Evolutionary conservation across 768 basidiomycete genomes (phyloP).

Genomic region (Postia placenta): DNA sequence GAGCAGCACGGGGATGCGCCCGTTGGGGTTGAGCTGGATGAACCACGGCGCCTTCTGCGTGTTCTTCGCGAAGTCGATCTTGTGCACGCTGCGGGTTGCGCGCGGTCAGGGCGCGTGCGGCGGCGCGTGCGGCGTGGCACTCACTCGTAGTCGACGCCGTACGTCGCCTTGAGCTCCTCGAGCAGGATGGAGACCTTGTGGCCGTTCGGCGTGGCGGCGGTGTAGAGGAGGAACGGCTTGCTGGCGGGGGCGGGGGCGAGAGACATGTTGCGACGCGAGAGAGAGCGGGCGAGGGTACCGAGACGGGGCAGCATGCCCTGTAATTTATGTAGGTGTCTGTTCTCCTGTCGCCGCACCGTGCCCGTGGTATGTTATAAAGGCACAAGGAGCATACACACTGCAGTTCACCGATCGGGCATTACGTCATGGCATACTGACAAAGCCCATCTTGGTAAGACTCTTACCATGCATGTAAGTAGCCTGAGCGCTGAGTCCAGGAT

Average conservation of each 20-base stretch:
- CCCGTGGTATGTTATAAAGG: too few relatives aligned
- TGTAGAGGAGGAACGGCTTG: slow-evolving; percentile 19
- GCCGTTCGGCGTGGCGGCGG: slow-evolving; percentile 47
- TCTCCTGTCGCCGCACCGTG: too few relatives aligned
- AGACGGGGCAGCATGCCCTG: slow-evolving; percentile 3
- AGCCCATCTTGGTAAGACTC: too few relatives aligned
- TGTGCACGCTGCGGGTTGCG: slow-evolving; percentile 36
- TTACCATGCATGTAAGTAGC: too few relatives aligned
- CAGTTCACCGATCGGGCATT: too few relatives aligned
- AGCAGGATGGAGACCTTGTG: slow-evolving; percentile 41
- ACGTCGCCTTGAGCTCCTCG: slow-evolving; percentile 45
- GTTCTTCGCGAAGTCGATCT: slow-evolving; percentile 53
- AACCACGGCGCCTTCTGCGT: slow-evolving; percentile 79
- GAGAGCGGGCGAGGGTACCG: neutral
- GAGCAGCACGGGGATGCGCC: slow-evolving; percentile 63
- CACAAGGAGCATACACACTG: too few relatives aligned
- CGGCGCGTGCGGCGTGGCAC: slow-evolving; percentile 9
- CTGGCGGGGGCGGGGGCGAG: slow-evolving; percentile 6
- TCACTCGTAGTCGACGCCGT: slow-evolving; percentile 47
- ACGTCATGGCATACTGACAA: too few relatives aligned
- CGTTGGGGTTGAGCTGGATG: slow-evolving; percentile 67
- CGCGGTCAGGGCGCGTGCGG: too few relatives aligned
- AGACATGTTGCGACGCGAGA: slow-evolving; percentile 1
- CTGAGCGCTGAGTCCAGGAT: too few relatives aligned
- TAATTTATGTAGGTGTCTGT: neutral